Conservation (phyloP, 2,329 filamentous ascomycete genomes). For the Colletotrichum liriopes region DNA sequence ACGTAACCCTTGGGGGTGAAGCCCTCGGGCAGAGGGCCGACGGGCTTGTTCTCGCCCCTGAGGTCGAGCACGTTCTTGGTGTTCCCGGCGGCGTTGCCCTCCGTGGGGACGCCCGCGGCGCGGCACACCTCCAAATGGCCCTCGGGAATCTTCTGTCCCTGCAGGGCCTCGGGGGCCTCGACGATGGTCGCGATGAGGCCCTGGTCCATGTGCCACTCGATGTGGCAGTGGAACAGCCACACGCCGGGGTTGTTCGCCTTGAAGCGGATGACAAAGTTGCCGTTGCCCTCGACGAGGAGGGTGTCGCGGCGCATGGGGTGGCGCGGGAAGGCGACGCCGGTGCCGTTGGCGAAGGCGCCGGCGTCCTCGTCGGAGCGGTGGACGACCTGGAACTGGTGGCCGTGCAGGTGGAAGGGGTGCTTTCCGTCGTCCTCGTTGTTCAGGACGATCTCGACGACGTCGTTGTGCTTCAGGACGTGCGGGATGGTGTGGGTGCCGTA, state of each 20-base stretch:
- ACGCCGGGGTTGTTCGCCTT: conserved; percentile 62
- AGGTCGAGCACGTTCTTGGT: conserved; percentile 67
- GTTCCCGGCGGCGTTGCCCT: conserved; percentile 75
- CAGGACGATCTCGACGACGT: conserved; percentile 70
- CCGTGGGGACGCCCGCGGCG: conserved; percentile 57
- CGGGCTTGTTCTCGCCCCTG: conserved; percentile 45
- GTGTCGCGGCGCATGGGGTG: conserved; percentile 67
- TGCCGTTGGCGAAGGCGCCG: conserved; percentile 56
- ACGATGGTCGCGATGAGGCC: conserved; percentile 61
- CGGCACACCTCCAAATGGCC: conserved; percentile 61
- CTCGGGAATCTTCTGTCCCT: conserved; percentile 49
- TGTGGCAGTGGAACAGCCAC: conserved; percentile 67
- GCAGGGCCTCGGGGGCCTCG: conserved; percentile 59
- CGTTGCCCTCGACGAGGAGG: conserved; percentile 61
- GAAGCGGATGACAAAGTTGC: conserved; percentile 64
- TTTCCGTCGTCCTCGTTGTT: conserved; percentile 72
- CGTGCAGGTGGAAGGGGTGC: conserved; percentile 78
- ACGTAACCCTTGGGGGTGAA: conserved; percentile 45
- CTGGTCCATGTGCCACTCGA: conserved; percentile 69
- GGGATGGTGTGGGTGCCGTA: conserved; percentile 68
- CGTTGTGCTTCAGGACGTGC: conserved; percentile 68
- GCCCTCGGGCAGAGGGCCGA: conserved; percentile 39
- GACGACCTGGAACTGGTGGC: conserved; percentile 71
- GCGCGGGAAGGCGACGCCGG: conserved; percentile 53
- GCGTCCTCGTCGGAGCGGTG: conserved; percentile 43